Evolutionary conservation across 2,329 filamentous ascomycete species (phyloP).

Genomic region (Sphaceloma murrayae): DNA sequence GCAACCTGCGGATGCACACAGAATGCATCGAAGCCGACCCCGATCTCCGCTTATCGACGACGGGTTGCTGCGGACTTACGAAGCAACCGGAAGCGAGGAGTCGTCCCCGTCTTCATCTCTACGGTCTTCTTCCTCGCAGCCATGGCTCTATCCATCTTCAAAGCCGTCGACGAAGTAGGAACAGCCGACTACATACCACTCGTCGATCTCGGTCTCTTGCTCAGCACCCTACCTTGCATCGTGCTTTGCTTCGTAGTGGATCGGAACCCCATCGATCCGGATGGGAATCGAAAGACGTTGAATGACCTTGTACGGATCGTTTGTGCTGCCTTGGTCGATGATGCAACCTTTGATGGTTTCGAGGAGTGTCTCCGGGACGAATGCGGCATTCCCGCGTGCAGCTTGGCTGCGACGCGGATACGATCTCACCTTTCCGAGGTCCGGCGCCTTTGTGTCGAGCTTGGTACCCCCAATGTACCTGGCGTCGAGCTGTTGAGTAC

Average conservation of each 20-base stretch:
- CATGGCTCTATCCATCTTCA: slow-evolving; percentile 31
- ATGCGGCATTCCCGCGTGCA: too few species aligned
- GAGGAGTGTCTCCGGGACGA: too few species aligned
- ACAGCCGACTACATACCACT: slow-evolving; percentile 36
- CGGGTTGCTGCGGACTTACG: slow-evolving; percentile 34
- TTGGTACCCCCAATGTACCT: slow-evolving; percentile 22
- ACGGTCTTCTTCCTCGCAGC: slow-evolving; percentile 37
- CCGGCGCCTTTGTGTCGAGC: slow-evolving; percentile 23
- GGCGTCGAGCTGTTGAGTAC: slow-evolving; percentile 30
- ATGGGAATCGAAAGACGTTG: slow-evolving; percentile 32
- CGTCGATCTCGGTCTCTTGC: slow-evolving; percentile 36
- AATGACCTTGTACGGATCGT: slow-evolving; percentile 33
- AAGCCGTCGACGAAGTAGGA: slow-evolving; percentile 31
- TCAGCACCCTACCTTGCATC: slow-evolving; percentile 39
- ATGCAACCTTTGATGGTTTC: slow-evolving; percentile 18
- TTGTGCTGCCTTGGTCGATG: slow-evolving; percentile 27
- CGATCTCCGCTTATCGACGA: slow-evolving; percentile 26
- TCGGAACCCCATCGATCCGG: slow-evolving; percentile 37
- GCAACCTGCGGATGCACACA: slow-evolving; percentile 19
- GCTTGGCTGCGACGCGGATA: too few species aligned
- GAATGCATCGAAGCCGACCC: not conserved
- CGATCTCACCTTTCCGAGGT: too few species aligned
- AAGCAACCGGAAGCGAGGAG: slow-evolving; percentile 34
- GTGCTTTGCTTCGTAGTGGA: slow-evolving; percentile 39
- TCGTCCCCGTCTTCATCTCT: slow-evolving; percentile 34